These are phyloP conservation scores for Floccularia luteovirens DNA, from an alignment of 768 basidiomycete species.

Conservation along the genomic window DNA sequence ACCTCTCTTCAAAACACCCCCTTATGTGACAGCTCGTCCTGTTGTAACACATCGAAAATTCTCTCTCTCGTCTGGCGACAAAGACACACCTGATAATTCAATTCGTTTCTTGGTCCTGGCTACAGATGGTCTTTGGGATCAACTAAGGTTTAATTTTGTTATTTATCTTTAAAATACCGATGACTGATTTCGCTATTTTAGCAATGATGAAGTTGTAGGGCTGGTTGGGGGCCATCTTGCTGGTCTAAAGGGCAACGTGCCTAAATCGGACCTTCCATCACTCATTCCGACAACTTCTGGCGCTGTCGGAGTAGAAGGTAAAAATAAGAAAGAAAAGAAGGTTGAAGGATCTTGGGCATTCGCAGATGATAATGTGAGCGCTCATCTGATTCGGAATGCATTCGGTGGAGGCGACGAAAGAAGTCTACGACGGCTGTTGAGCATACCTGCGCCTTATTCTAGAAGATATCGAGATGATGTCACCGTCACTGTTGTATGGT, in stretches of 20 bases:
- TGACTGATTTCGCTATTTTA: slow-evolving; percentile 13
- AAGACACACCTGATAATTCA: too few relatives aligned
- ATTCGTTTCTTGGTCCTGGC: slow-evolving; percentile 83
- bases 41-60: slow-evolving; percentile 76
- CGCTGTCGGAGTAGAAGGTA: slow-evolving; percentile 54
- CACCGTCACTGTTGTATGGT: slow-evolving; percentile 81
- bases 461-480: slow-evolving; percentile 79
- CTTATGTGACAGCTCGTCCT: slow-evolving; percentile 84
- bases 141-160: slow-evolving; percentile 31
- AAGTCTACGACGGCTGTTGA: slow-evolving; percentile 53
- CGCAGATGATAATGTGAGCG: slow-evolving; percentile 67
- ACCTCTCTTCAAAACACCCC: slow-evolving; percentile 70
- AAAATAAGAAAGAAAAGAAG: slow-evolving; percentile 33
- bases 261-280: slow-evolving; percentile 47
- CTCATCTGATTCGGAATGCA: slow-evolving; percentile 88
- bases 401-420: slow-evolving; percentile 73
- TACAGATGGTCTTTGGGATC: slow-evolving; percentile 80
- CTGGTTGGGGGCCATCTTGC: slow-evolving; percentile 79
- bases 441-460: slow-evolving; percentile 77
- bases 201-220: slow-evolving; percentile 81
- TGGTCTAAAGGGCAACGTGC: slow-evolving; percentile 58
- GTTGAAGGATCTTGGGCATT: slow-evolving; percentile 64
- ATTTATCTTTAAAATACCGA: neutral
- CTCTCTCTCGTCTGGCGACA: slow-evolving; percentile 36
- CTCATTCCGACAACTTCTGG: slow-evolving; percentile 53